A percentile compares a stretch with the other conserved stretches of the same genome.
These are phyloP conservation scores for Mikania micrantha DNA, from an alignment of 129 eudicot species.

Conservation along the genomic window DNA sequence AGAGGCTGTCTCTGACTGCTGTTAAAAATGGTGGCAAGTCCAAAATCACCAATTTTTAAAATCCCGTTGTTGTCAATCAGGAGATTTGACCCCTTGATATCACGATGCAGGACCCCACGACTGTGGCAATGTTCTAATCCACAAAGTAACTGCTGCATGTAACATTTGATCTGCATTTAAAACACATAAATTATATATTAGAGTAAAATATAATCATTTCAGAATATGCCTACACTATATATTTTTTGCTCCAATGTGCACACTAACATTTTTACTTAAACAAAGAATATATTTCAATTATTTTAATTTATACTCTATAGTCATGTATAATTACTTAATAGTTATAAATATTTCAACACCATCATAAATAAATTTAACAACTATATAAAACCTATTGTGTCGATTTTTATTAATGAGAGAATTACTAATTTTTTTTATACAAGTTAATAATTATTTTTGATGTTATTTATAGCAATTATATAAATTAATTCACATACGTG, in stretches of 20 bases:
- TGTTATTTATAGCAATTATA: neutral
- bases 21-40: conserved; percentile 50
- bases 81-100: conserved; percentile 67
- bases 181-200: conserved; percentile 12
- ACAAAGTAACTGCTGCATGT: conserved; percentile 55
- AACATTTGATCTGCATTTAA: conserved; percentile 54
- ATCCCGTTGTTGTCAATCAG: conserved; percentile 51
- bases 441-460: neutral
- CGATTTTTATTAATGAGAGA: neutral
- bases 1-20: conserved; percentile 48
- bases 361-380: neutral
- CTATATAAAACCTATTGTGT: neutral
- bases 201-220: neutral
- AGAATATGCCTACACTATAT: neutral
- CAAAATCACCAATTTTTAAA: conserved; percentile 72
- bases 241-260: neutral
- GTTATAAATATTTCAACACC: neutral
- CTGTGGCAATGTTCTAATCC: conserved; percentile 71
- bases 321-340: neutral
- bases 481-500: neutral
- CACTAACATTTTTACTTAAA: neutral
- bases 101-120: conserved; percentile 69
- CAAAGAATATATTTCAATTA: neutral
- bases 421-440: neutral
- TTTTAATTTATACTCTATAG: neutral